A percentile compares a stretch with the other conserved stretches of the same genome.
phyloP scores from a whole-genome alignment of 2,329 filamentous ascomycete genomes.

The Madurella fahalii region DNA sequence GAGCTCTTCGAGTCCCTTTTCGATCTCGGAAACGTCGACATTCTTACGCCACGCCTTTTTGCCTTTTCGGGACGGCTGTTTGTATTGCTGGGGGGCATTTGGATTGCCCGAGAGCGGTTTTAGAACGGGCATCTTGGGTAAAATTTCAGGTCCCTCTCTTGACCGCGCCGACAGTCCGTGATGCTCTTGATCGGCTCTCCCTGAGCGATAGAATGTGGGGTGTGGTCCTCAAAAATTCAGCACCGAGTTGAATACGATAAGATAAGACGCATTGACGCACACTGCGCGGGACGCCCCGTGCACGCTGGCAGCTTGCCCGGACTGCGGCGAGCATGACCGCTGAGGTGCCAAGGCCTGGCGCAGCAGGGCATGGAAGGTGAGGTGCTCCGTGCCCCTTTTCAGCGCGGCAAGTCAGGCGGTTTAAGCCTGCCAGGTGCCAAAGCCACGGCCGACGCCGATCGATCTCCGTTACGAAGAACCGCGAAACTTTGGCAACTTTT shows the following conservation, averaged over 20 bases:
- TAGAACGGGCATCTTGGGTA: conserved; percentile 49
- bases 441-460: conserved; percentile 9
- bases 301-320: too few relatives aligned
- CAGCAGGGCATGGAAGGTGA: background rate
- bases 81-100: conserved; percentile 72
- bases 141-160: background rate
- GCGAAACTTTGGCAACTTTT: background rate
- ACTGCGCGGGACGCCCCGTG: conserved; percentile 1
- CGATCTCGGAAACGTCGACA: conserved; percentile 84
- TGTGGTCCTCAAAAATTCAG: conserved; percentile 22
- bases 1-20: conserved; percentile 75
- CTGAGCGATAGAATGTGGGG: conserved; percentile 14
- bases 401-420: background rate
- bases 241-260: conserved; percentile 14
- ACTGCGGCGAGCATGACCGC: conserved; percentile 20
- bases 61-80: conserved; percentile 89
- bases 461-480: conserved; percentile 8
- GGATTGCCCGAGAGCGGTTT: conserved; percentile 45
- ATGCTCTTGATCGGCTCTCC: background rate
- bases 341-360: conserved; percentile 19
- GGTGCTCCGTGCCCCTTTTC: conserved; percentile 17
- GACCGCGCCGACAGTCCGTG: too few relatives aligned
- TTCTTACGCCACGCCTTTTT: conserved; percentile 99
- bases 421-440: conserved; percentile 8
- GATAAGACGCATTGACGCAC: conserved; percentile 14